Base-by-base conservation (phyloP, 306 rosid species). In the Nissolia schottii region DNA sequence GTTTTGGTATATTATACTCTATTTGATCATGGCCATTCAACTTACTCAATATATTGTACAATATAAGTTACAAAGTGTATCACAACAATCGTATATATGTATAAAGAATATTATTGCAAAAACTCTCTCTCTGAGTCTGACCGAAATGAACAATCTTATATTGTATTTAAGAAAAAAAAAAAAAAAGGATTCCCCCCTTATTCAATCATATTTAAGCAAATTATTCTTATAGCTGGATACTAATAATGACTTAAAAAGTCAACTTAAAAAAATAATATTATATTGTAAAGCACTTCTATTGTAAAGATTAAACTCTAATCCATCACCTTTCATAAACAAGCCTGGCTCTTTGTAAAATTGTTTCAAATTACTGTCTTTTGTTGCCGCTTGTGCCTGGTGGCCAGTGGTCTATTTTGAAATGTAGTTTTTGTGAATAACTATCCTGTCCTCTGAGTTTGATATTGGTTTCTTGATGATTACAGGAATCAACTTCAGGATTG, bases 401-500 rank as follows among this genome's bases (percentile, higher is more conserved):
- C 71, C 18, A 11, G 57, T 37, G 57, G 25, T 35, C 40, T 27
- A 37, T 7, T 53, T 49, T n/a, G 18, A 71, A 16, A 40, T 40
- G 24, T 66, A 22, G 19, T 2, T 59, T 9, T 41, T 1, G 0
- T n/a, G 7, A 5, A 32, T 35, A 58, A 48, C 3, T 32, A 25
- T 35, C 31, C 14, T 64, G 5, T 19, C n/a, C 14, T 6, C 67
- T 64, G 45, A 70, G 68, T 53, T 69, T 62, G 62, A 34, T 80
- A 54, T 49, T 75, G 46, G 60, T 46, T 49, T n/a, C 18, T 11
- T 57, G 49, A 45, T 57, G 79, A 50, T 83, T 79, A 73, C 87
- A 94, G 99, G 97, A 81, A 64, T 79, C 78, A 74, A 89, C 87
- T 45, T 73, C 81, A 51, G 93, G 91, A 79, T 75, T 91, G 53